Evolutionary conservation across 2,329 filamentous ascomycete genomes (phyloP), one percentile per base, ranked within the genome.

Genomic region (Chaetomium globosum): DNA sequence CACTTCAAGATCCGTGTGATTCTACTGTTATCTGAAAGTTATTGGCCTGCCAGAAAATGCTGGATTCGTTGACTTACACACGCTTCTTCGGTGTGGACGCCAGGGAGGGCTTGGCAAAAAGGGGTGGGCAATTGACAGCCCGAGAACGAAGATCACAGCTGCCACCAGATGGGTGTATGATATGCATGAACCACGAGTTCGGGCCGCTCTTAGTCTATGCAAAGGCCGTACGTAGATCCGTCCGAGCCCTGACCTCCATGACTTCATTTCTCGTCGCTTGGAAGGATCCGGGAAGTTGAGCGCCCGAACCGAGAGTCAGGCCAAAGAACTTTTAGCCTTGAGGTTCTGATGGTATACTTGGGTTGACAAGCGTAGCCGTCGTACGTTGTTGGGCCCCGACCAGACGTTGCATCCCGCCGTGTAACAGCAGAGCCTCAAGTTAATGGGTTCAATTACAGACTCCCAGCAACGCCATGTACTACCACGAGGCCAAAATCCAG

Each of bases 371-470:
- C 33, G 9, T 10, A 10, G 33, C 9, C 33, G 9, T 1, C 9
- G 12, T 26, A 36, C 12, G 3, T 10, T 36, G 33, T 36, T 36
- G 8, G 8, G 12, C 12, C 9, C 16, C 39, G 2, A 43, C 39
- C 2, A 55, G 3, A 13, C 16, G 16, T 9, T 21, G 7, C 16
- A 13, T 33, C 13, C 6, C 3, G 52, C 10, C 55, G 54, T 43
- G 51, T 30, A 21, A 30, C 43, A 23, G 12, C 6, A 33, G 39
- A 54, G 66, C 66, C 61, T 61, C 66, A 68, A 59, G 46, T 64
- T 57, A 49, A 68, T 49, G 30, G 12, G 59, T 31, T 31, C 39
- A 65, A 65, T 65, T 26, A 60, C 53, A 7, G 12, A 13, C 33
- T 23, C 36, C 55, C 63, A 63, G 54, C 64, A 53, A 12, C 16